Conservation (phyloP, 306 rosid genomes). For the Castanea sativa region DNA sequence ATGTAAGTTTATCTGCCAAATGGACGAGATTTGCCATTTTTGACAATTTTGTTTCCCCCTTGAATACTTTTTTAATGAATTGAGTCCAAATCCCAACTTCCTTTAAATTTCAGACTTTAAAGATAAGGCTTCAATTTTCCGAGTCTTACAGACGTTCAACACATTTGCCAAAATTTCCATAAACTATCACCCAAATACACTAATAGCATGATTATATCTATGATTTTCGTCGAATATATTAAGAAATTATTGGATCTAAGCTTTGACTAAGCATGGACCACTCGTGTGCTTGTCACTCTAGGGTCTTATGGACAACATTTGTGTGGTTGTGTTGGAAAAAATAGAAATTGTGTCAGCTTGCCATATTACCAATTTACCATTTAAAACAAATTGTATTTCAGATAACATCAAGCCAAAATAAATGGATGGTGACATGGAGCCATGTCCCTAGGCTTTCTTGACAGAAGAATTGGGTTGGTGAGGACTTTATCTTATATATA, state of each 20-base stretch:
- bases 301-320: not conserved
- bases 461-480: not conserved
- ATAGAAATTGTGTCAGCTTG: not conserved
- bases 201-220: not conserved
- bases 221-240: not conserved
- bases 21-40: not conserved
- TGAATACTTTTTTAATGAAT: not conserved
- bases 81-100: not conserved
- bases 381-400: not conserved
- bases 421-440: constrained; percentile 19
- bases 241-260: not conserved
- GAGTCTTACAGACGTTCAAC: not conserved
- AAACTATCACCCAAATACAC: too few species aligned
- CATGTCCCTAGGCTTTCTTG: not conserved
- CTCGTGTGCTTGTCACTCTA: not conserved
- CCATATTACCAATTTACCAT: not conserved
- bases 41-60: not conserved
- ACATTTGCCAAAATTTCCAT: not conserved
- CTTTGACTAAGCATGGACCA: not conserved
- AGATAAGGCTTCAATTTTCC: not conserved
- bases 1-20: not conserved
- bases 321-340: not conserved
- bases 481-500: not conserved
- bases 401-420: not conserved
- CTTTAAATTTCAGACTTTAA: not conserved